phyloP scores from a whole-genome alignment of 1,139 yeast species.

The Saccharomyces pastorianus region DNA sequence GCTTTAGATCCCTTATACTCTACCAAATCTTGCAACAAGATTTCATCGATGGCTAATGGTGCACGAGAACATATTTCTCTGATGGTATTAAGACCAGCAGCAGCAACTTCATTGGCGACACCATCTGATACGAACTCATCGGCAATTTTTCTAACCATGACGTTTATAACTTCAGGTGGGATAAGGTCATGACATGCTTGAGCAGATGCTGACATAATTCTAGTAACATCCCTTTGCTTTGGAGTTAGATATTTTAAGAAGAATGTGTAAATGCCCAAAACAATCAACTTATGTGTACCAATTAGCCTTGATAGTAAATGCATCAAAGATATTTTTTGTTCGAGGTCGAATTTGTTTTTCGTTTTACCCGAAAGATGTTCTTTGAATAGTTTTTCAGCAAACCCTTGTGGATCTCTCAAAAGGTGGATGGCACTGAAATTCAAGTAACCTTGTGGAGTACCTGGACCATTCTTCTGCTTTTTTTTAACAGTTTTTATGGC shows the following conservation, averaged over 20 bases:
- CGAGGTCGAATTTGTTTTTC: conserved; percentile 63
- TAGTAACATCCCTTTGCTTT: conserved; percentile 88
- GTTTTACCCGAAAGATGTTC: conserved; percentile 64
- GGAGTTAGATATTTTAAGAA: conserved; percentile 87
- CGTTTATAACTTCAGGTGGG: conserved; percentile 82
- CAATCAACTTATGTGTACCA: conserved; percentile 89
- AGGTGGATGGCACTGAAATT: conserved; percentile 92
- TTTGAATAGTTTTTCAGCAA: conserved; percentile 75
- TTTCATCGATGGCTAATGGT: conserved; percentile 84
- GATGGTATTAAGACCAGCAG: conserved; percentile 93
- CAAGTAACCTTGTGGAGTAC: conserved; percentile 57
- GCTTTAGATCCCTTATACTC: conserved; percentile 90
- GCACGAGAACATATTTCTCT: conserved; percentile 89
- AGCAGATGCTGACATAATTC: conserved; percentile 92
- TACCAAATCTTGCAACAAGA: conserved; percentile 77
- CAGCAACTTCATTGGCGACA: conserved; percentile 95
- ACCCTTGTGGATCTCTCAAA: conserved; percentile 93
- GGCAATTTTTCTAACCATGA: conserved; percentile 82
- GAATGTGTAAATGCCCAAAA: conserved; percentile 81
- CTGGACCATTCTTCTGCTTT: conserved; percentile 41
- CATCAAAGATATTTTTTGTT: conserved; percentile 82
- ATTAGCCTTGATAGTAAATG: conserved; percentile 78
- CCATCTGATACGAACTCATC: conserved; percentile 98
- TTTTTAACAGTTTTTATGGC: conserved; percentile 64
- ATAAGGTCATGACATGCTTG: conserved; percentile 95